Base-by-base conservation (phyloP, 805 yeast genomes). In the Wickerhamiella slavikovae region DNA sequence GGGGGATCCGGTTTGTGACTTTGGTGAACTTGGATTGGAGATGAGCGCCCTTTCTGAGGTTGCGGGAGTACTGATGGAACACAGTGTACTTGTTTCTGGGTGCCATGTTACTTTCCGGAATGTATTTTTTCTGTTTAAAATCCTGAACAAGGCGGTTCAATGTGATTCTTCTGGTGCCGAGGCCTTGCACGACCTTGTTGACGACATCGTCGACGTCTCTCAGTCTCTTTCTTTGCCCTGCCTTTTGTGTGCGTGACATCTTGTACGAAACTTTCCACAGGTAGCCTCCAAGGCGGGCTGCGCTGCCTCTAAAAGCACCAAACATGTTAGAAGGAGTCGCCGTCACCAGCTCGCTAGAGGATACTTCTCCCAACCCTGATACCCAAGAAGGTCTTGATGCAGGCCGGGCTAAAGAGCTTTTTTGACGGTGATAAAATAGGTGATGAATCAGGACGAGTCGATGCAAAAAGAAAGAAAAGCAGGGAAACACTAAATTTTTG, bases 1-100 rank as follows among this genome's bases (percentile, higher is more conserved):
- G 94, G 45, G 77, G 75, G 34, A 65, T 69, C 58, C 94, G 71
- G 51, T 72, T 64, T 6, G 91, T 68, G 37, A 68, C 49, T 57
- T 73, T 80, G 31, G 95, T 82, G 92, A 93, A 82, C 48, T 82
- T 78, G 14, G 94, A 93, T 39, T 49, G 51, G 20, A 51, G 40
- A 35, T 85, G 96, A 16, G 78, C 69, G 38, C 83, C 71, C 56
- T 82, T 85, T 58, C 96, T 69, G 55, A 85, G 89, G 14, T 71
- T 72, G 44, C 63, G 68, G 10, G 71, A 64, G 43, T 69, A 69
- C 51, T 66, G 74, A 54, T 68, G 71, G 56, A 77, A 85, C 2
- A 80, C 73, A 27, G 92, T 71, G 55, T 89, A 89, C 53, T 85
- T 85, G 55, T 89, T 92, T 38, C 54, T 60, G 5, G 93, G 61